Evolutionary conservation across 2,329 filamentous ascomycete genomes (phyloP).

Genomic region (Cryphonectria japonica): DNA sequence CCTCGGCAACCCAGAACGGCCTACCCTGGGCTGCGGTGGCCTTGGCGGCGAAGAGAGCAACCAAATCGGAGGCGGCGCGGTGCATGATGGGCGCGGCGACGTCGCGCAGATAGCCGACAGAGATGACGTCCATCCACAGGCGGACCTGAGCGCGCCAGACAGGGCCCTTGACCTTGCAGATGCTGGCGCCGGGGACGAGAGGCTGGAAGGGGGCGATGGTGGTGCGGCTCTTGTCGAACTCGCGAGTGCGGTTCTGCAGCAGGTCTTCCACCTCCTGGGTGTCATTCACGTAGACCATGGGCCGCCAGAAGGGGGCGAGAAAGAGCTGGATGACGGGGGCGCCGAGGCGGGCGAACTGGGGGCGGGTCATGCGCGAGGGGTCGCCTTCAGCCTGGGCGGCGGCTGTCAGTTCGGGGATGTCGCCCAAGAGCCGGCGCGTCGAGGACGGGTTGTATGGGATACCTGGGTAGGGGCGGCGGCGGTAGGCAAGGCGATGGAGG

Average conservation of each 20-base stretch:
- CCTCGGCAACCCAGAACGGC: slow-evolving; percentile 27
- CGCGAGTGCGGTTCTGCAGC: slow-evolving; percentile 31
- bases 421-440: slow-evolving; percentile 27
- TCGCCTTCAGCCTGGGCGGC: slow-evolving; percentile 13
- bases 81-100: slow-evolving; percentile 25
- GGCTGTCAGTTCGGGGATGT: slow-evolving; percentile 23
- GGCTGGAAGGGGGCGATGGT: slow-evolving; percentile 22
- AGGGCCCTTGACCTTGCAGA: slow-evolving; percentile 25
- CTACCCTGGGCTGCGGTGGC: slow-evolving; percentile 26
- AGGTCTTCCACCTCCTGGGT: slow-evolving; percentile 32
- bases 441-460: slow-evolving; percentile 27
- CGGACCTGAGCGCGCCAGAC: slow-evolving; percentile 22
- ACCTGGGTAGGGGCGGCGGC: slow-evolving; percentile 20
- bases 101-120: slow-evolving; percentile 20
- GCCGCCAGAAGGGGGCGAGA: slow-evolving; percentile 28
- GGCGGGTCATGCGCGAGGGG: slow-evolving; percentile 14
- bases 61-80: slow-evolving; percentile 31
- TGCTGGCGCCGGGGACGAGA: slow-evolving; percentile 21
- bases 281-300: slow-evolving; percentile 32
- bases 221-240: slow-evolving; percentile 27
- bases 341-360: slow-evolving; percentile 17
- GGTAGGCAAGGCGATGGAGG: slow-evolving; percentile 22
- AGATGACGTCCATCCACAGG: slow-evolving; percentile 27
- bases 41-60: slow-evolving; percentile 31
- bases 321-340: slow-evolving; percentile 18